phyloP scores from a whole-genome alignment of 2,329 filamentous ascomycete species.

The Ceratocystiopsis minuta region DNA sequence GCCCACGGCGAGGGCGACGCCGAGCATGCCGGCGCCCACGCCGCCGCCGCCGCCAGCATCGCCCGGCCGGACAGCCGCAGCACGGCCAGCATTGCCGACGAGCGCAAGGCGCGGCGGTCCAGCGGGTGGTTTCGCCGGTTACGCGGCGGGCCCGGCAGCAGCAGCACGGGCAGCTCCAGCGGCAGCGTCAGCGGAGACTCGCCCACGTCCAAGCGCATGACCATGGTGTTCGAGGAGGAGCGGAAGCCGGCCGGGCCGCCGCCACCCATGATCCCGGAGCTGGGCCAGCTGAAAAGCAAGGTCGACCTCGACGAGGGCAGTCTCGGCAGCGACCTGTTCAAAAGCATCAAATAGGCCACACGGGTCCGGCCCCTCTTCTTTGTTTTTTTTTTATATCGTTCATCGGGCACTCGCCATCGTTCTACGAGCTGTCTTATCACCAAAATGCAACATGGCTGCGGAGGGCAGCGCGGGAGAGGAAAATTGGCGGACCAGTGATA shows the following conservation, averaged over 20 bases:
- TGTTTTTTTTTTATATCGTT: not conserved
- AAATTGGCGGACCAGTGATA: slow-evolving; percentile 8
- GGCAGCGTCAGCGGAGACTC: slow-evolving; percentile 9
- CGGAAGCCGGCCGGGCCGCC: slow-evolving; percentile 26
- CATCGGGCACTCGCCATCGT: not conserved
- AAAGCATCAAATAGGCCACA: slow-evolving; percentile 31
- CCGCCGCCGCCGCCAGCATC: slow-evolving; percentile 11
- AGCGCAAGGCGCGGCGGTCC: slow-evolving; percentile 34
- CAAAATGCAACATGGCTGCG: not conserved
- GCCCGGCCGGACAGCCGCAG: slow-evolving; percentile 32
- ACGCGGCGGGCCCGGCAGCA: slow-evolving; percentile 15
- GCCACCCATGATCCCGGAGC: slow-evolving; percentile 43
- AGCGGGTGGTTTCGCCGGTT: slow-evolving; percentile 43
- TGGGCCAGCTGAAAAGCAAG: slow-evolving; percentile 32
- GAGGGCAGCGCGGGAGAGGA: slow-evolving; percentile 1
- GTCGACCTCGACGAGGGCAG: slow-evolving; percentile 26
- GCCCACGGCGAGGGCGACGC: slow-evolving; percentile 27
- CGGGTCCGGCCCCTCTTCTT: not conserved
- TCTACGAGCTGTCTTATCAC: too few relatives aligned
- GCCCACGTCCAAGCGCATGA: slow-evolving; percentile 21
- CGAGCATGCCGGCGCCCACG: slow-evolving; percentile 5
- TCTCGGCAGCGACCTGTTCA: slow-evolving; percentile 37
- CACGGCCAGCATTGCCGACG: slow-evolving; percentile 28
- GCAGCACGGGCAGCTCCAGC: slow-evolving; percentile 7
- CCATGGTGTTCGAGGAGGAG: slow-evolving; percentile 22